Percentiles rank a stretch among this genome's conserved stretches.
Conservation (phyloP, 2,329 filamentous ascomycete genomes). For the Massarina eburnea region DNA sequence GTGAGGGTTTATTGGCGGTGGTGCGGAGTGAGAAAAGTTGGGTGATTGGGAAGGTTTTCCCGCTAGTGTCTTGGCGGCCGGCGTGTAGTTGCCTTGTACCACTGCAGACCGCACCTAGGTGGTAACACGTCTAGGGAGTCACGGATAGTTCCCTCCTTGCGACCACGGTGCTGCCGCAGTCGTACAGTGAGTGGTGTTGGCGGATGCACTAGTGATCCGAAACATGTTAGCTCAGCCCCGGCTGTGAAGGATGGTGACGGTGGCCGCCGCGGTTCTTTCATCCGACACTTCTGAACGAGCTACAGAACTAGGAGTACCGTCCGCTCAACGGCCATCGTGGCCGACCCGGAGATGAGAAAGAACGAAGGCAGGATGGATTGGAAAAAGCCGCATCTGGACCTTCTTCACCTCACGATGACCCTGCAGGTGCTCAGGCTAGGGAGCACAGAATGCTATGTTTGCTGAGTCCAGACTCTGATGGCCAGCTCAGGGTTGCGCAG, state of each 20-base stretch:
- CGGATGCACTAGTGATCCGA: no score
- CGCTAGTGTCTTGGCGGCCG: constrained; percentile 22
- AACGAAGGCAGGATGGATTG: background rate
- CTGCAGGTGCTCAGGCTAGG: constrained; percentile 8
- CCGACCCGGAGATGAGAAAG: background rate
- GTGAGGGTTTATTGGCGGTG: background rate
- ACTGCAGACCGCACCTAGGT: no score
- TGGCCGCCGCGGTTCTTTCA: no score
- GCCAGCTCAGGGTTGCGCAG: background rate
- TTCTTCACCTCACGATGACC: background rate
- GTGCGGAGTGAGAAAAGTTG: constrained; percentile 6
- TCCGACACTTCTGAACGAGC: background rate
- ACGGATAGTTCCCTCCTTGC: no score
- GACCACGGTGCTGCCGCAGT: no score
- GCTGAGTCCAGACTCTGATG: constrained; percentile 14
- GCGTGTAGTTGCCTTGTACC: constrained; percentile 7
- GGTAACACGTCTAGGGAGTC: no score
- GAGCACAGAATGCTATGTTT: constrained; percentile 3
- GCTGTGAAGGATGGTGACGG: no score
- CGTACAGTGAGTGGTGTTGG: no score
- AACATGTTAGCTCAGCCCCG: no score
- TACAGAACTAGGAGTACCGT: background rate
- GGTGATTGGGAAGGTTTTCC: constrained; percentile 21
- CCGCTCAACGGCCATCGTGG: background rate
- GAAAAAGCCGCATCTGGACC: constrained; percentile 2